phyloP scores from a whole-genome alignment of 2,329 filamentous ascomycete genomes.

The Catunica adiposa region DNA sequence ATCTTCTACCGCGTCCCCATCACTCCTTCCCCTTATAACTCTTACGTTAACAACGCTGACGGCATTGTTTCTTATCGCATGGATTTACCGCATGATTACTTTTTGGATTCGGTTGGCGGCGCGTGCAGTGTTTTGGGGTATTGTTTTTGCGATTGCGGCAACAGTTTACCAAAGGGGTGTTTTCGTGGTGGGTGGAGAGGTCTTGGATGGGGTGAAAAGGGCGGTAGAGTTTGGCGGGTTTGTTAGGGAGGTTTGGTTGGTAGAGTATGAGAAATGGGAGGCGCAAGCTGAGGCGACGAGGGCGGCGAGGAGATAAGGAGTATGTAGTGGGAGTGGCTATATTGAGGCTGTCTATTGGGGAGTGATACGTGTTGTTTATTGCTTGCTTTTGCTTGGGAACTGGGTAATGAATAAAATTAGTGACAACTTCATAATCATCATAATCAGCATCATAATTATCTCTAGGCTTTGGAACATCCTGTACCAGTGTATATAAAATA shows the following conservation, averaged over 20 bases:
- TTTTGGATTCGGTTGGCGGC: constrained; percentile 60
- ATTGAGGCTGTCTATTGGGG: not conserved
- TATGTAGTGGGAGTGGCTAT: constrained; percentile 1
- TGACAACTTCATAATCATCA: too few relatives aligned
- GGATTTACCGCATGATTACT: constrained; percentile 54
- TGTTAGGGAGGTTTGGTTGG: constrained; percentile 37
- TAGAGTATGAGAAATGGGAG: constrained; percentile 42
- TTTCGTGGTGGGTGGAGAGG: constrained; percentile 46
- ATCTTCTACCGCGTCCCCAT: constrained; percentile 23
- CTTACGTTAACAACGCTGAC: constrained; percentile 20
- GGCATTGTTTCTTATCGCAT: constrained; percentile 21
- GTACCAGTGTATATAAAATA: too few relatives aligned
- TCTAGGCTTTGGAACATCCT: too few relatives aligned
- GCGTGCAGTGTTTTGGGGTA: constrained; percentile 46
- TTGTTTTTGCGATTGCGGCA: constrained; percentile 35
- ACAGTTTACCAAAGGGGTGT: constrained; percentile 49
- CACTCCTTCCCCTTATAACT: constrained; percentile 21
- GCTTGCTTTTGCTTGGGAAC: not conserved
- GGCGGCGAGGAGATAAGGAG: constrained; percentile 15
- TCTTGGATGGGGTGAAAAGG: constrained; percentile 27
- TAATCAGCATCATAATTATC: too few relatives aligned
- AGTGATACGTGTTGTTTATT: not conserved
- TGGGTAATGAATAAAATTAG: too few relatives aligned
- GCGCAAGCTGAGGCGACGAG: constrained; percentile 24
- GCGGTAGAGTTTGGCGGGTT: constrained; percentile 31